Conservation (phyloP, 2,329 filamentous ascomycete genomes). For the Ophiognomonia clavigignenti-juglandacearum region DNA sequence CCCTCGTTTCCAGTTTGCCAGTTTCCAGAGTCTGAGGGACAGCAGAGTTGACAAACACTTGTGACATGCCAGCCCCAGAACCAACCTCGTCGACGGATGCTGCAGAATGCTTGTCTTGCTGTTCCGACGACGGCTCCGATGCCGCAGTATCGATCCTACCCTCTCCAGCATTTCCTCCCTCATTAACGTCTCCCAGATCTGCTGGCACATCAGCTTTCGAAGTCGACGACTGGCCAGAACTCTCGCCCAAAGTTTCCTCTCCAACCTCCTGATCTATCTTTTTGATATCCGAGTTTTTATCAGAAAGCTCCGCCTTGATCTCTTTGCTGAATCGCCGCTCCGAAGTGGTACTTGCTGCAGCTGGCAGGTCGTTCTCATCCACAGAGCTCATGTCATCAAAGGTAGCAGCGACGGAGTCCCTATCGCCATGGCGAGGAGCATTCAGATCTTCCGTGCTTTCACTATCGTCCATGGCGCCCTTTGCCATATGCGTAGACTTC, state of each 20-base stretch:
- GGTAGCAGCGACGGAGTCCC: slow-evolving; percentile 53
- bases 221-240: slow-evolving; percentile 9
- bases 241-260: not conserved
- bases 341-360: slow-evolving; percentile 21
- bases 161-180: not conserved
- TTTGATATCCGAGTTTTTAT: slow-evolving; percentile 11
- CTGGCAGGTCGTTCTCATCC: slow-evolving; percentile 29
- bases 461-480: slow-evolving; percentile 18
- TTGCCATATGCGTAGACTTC: slow-evolving; percentile 17
- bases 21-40: slow-evolving; percentile 47
- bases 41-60: slow-evolving; percentile 34
- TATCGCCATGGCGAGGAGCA: slow-evolving; percentile 33
- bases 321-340: slow-evolving; percentile 29
- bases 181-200: no score
- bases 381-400: slow-evolving; percentile 48
- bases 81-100: slow-evolving; percentile 11
- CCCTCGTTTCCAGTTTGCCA: slow-evolving; percentile 60
- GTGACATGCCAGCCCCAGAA: slow-evolving; percentile 34
- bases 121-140: slow-evolving; percentile 16
- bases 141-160: slow-evolving; percentile 2
- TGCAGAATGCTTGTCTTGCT: slow-evolving; percentile 16
- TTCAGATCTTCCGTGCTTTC: slow-evolving; percentile 43
- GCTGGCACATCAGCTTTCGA: slow-evolving; percentile 18
- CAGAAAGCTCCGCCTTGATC: slow-evolving; percentile 33
- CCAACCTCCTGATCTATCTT: not conserved